Conservation (phyloP, 345 rosid species). For the Toxicodendron radicans region DNA sequence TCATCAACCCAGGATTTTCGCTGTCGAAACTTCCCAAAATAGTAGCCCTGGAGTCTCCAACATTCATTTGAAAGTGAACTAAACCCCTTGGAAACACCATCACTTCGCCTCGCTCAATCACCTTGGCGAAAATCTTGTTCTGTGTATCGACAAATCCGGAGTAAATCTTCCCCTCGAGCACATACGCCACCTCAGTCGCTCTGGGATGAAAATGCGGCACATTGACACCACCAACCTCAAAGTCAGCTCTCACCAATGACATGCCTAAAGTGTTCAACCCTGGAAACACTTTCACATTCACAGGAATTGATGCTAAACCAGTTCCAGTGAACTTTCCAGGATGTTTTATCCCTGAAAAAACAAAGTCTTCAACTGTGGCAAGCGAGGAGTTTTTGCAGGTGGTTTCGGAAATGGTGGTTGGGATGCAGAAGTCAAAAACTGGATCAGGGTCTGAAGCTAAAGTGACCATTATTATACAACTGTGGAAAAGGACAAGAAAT, state of each 20-base stretch:
- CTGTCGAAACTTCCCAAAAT: slow-evolving; percentile 70
- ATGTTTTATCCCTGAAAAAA: slow-evolving; percentile 59
- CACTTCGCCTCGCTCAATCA: slow-evolving; percentile 73
- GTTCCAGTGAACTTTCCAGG: slow-evolving; percentile 51
- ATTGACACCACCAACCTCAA: slow-evolving; percentile 60
- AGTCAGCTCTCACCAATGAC: slow-evolving; percentile 76
- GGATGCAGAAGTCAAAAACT: slow-evolving; percentile 69
- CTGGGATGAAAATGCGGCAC: slow-evolving; percentile 84
- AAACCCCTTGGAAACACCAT: slow-evolving; percentile 88
- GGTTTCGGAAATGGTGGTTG: slow-evolving; percentile 23
- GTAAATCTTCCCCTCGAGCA: slow-evolving; percentile 60
- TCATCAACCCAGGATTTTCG: slow-evolving; percentile 69
- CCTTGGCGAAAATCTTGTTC: slow-evolving; percentile 61
- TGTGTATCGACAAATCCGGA: slow-evolving; percentile 76
- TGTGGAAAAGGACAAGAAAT: slow-evolving; percentile 24
- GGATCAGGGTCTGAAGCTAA: slow-evolving; percentile 83
- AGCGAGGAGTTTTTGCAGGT: slow-evolving; percentile 66
- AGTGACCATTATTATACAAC: slow-evolving; percentile 10
- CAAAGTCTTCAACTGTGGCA: slow-evolving; percentile 60
- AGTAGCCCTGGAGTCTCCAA: slow-evolving; percentile 62
- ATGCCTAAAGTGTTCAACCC: slow-evolving; percentile 73
- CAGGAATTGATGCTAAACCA: slow-evolving; percentile 60
- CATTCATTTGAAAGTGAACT: slow-evolving; percentile 85
- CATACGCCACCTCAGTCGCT: slow-evolving; percentile 67
- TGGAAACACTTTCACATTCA: slow-evolving; percentile 58